Evolutionary conservation across 768 basidiomycete species (phyloP), one percentile per base, ranked within the genome.

Genomic region (Lactifluus subvellereus): DNA sequence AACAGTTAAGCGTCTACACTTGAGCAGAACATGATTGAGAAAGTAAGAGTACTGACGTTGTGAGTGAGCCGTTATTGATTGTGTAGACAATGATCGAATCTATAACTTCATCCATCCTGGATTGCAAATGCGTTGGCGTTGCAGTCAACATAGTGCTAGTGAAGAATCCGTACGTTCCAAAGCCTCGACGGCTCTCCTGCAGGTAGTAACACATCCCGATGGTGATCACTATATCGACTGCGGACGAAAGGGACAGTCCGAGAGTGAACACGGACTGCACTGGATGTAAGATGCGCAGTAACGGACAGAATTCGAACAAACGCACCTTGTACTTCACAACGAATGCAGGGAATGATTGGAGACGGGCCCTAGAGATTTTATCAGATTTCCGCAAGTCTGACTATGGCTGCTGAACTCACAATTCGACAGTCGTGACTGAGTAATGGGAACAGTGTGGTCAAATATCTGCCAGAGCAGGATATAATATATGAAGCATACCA

Each of bases 21-120:
- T 35, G 22, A 33, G 35, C 13, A 53, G 11, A n/a, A 59, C 35
- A 37, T 37, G 2, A 40, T 18, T 14, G 2, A 14, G 33, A 32
- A 16, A 16, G 47, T 40, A 30, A 10, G 33, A 49, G 42, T 9
- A 52, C 60, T 57, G 9, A 68, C 67, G 66, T 63, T 32, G 68
- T 69, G 35, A 69, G 51, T 1, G 66, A 60, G n/a, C 68, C 68
- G 33, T 69, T 69, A 30, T 67, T 69, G 55, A 69, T 37, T 8
- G 68, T 69, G 45, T 69, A 68, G 32, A 67, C 18, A 38, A 69
- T 62, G 40, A 69, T 62, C 0, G 58, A 33, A 13, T 65, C 60
- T 16, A 69, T 55, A 7, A 68, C 58, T 2, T 67, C 54, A 30
- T 69, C 68, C 66, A 67, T 67, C 13, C 66, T 69, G 22, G 10